A percentile compares a stretch with the other conserved stretches of the same genome.
phyloP scores from a whole-genome alignment of 805 yeast genomes.

The Saccharomycopsis capsularis region DNA sequence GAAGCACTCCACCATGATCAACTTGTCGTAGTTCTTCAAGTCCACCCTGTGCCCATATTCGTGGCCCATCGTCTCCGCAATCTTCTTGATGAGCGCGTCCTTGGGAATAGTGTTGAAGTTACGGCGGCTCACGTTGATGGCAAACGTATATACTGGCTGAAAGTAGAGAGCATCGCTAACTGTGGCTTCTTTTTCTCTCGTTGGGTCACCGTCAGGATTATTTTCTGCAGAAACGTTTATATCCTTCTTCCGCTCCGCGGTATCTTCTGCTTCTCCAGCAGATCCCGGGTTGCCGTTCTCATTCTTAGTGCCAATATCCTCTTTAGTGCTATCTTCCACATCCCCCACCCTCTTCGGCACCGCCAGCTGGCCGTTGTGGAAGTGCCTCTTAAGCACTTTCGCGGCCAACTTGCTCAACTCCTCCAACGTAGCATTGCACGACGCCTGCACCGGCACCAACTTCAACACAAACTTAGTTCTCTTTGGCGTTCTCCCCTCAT shows the following conservation, averaged over 20 bases:
- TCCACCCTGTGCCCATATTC: slow-evolving; percentile 72
- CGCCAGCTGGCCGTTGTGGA: too few species aligned
- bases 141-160: slow-evolving; percentile 44
- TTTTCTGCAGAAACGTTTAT: too few species aligned
- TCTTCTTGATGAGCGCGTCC: slow-evolving; percentile 61
- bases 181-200: slow-evolving; percentile 32
- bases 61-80: slow-evolving; percentile 67
- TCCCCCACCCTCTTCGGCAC: too few species aligned
- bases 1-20: slow-evolving; percentile 81
- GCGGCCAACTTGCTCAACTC: slow-evolving; percentile 57
- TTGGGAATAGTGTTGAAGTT: slow-evolving; percentile 69
- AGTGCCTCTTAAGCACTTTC: slow-evolving; percentile 58
- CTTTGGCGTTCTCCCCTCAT: slow-evolving; percentile 42
- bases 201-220: too few species aligned
- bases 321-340: too few species aligned
- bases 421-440: slow-evolving; percentile 64
- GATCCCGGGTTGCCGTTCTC: slow-evolving; percentile 37
- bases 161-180: too few species aligned
- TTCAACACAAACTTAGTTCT: slow-evolving; percentile 70
- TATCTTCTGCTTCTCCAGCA: too few species aligned
- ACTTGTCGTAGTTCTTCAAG: slow-evolving; percentile 67
- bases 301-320: too few species aligned
- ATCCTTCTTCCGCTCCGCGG: too few species aligned
- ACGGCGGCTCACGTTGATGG: slow-evolving; percentile 73
- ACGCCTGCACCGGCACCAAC: slow-evolving; percentile 69